Conservation (phyloP, 2,329 filamentous ascomycete genomes). For the Talaromyces sp. region DNA sequence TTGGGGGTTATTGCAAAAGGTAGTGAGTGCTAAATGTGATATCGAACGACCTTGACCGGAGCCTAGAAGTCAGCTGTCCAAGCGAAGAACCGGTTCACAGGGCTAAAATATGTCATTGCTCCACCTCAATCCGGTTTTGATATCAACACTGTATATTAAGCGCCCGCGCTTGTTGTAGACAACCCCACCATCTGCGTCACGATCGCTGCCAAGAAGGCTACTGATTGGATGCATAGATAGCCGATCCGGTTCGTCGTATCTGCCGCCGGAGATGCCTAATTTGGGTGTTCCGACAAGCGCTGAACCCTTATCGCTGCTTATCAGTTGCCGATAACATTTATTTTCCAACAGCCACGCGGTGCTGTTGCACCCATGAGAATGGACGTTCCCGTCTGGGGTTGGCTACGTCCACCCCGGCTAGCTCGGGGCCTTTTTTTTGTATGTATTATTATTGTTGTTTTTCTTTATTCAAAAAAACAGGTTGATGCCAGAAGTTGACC, state of each 20-base stretch:
- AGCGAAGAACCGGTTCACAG: background rate
- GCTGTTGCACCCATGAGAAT: background rate
- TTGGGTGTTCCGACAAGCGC: background rate
- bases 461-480: background rate
- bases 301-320: background rate
- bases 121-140: background rate
- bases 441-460: background rate
- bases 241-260: background rate
- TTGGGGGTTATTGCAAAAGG: background rate
- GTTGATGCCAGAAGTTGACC: background rate
- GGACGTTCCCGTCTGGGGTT: background rate
- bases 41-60: background rate
- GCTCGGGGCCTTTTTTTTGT: background rate
- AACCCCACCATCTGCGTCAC: background rate
- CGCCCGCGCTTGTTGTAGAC: background rate
- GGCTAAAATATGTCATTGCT: background rate
- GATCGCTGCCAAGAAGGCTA: no score
- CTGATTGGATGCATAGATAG: background rate
- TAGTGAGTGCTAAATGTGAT: background rate
- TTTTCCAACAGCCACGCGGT: background rate
- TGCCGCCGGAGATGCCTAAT: background rate
- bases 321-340: background rate
- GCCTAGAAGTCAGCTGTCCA: background rate
- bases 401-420: background rate
- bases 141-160: background rate